A percentile compares a stretch with the other conserved stretches of the same genome.
These are phyloP conservation scores for Apiospora sp. DNA, from an alignment of 2,329 filamentous ascomycete genomes.

Conservation along the genomic window DNA sequence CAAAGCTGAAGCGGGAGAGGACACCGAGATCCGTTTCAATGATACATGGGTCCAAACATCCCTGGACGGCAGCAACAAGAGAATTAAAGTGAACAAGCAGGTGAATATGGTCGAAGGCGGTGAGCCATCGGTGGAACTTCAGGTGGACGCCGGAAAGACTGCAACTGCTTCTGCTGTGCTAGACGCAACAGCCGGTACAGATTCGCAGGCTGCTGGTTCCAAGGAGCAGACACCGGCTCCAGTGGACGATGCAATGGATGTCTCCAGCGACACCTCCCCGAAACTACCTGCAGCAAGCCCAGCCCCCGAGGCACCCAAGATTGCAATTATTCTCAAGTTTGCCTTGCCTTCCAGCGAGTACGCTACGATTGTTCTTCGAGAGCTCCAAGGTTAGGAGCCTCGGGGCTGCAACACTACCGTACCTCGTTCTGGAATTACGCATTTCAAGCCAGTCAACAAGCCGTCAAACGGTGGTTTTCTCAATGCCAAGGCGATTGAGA, in stretches of 20 bases:
- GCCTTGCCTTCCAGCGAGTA: conserved; percentile 44
- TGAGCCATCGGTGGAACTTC: background rate
- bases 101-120: background rate
- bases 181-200: background rate
- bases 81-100: conserved; percentile 45
- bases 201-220: background rate
- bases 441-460: background rate
- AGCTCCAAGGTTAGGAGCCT: conserved; percentile 39
- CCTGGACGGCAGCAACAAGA: conserved; percentile 49
- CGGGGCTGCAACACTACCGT: conserved; percentile 12
- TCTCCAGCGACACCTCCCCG: background rate
- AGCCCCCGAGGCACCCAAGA: conserved; percentile 36
- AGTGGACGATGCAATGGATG: conserved; percentile 7
- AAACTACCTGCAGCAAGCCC: background rate
- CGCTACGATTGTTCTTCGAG: conserved; percentile 44
- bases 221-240: conserved; percentile 15
- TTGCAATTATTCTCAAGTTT: conserved; percentile 45
- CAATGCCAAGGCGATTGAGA: background rate
- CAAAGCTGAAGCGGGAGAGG: conserved; percentile 36
- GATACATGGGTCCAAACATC: conserved; percentile 52
- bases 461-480: background rate
- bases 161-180: background rate
- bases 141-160: background rate
- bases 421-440: background rate
- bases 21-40: conserved; percentile 40